Conservation (phyloP, 106 monocot species). For the Dendrobium chrysotoxum region DNA sequence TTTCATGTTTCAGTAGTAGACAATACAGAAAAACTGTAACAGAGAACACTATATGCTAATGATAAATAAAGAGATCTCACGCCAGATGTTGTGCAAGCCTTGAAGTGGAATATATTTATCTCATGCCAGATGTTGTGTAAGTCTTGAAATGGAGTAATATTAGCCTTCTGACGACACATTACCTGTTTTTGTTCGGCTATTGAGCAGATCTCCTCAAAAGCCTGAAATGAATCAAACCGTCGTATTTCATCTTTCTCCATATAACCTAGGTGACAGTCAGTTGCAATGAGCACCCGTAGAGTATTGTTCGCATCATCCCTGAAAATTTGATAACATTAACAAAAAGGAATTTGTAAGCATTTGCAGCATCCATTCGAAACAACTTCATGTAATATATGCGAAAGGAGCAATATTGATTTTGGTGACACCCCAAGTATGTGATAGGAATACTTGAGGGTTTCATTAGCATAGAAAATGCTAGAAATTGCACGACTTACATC, state of each 20-base stretch:
- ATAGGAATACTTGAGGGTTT: neutral
- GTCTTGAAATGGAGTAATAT: neutral
- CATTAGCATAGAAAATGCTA: neutral
- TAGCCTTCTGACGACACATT: neutral
- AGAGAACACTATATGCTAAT: neutral
- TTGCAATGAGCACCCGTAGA: slow-evolving; percentile 82
- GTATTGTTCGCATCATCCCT: slow-evolving; percentile 63
- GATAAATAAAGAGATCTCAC: neutral
- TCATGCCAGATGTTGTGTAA: neutral
- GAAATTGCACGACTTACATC: neutral
- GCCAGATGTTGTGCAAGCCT: too few species aligned
- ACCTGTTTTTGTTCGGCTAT: slow-evolving; percentile 91
- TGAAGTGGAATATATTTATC: neutral
- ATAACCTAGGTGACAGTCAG: slow-evolving; percentile 96
- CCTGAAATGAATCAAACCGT: slow-evolving; percentile 89
- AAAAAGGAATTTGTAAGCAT: neutral
- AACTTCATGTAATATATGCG: neutral
- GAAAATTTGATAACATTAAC: neutral
- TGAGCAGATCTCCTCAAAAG: slow-evolving; percentile 98
- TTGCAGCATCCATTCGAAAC: neutral
- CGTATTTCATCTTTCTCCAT: slow-evolving; percentile 99
- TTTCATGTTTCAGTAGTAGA: neutral
- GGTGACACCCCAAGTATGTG: neutral
- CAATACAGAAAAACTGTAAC: neutral
- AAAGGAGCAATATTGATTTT: neutral